Percentiles rank a stretch among this genome's conserved stretches.
Evolutionary conservation across 176 grass and related monocot genomes (phyloP).

Genomic region (Musa troglodytarum): DNA sequence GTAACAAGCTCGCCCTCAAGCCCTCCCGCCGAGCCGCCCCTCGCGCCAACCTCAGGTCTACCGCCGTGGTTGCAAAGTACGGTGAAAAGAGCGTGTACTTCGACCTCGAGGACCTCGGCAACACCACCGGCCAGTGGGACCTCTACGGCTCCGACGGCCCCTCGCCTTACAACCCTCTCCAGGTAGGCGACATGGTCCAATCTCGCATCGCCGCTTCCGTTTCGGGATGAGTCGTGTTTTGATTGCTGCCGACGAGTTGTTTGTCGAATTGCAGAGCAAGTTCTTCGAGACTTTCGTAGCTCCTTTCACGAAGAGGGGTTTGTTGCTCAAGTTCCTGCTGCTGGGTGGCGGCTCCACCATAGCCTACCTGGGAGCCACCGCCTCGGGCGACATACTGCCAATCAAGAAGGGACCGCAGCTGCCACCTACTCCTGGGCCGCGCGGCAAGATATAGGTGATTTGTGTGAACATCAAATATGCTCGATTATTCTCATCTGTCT

Average conservation of each 20-base stretch:
- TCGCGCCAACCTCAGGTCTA: conserved; percentile 41
- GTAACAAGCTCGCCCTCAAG: conserved; percentile 51
- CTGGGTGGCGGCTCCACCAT: conserved; percentile 63
- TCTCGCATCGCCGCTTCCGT: background rate
- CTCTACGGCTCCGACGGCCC: conserved; percentile 83
- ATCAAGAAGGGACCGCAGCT: conserved; percentile 98
- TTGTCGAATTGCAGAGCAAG: conserved; percentile 60
- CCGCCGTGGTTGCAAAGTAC: conserved; percentile 77
- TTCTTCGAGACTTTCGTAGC: conserved; percentile 95
- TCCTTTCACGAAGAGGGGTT: conserved; percentile 87
- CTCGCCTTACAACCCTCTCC: conserved; percentile 85
- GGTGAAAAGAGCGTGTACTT: conserved; percentile 98
- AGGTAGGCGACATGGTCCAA: conserved; percentile 25
- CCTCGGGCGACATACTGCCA: conserved; percentile 63
- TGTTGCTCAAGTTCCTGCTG: conserved; percentile 95
- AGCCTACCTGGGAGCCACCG: conserved; percentile 60
- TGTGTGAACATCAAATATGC: background rate
- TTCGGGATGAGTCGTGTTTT: too few species aligned
- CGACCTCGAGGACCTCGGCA: conserved; percentile 83
- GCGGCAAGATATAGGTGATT: conserved; percentile 69
- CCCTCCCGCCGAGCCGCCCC: conserved; percentile 26
- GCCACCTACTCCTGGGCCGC: conserved; percentile 58
- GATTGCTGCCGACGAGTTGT: background rate
- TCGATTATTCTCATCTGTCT: background rate
- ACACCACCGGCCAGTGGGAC: conserved; percentile 98